Evolutionary conservation across 2,329 filamentous ascomycete species (phyloP), one percentile per base, ranked within the genome.

Genomic region (Fusarium chlamydosporum): DNA sequence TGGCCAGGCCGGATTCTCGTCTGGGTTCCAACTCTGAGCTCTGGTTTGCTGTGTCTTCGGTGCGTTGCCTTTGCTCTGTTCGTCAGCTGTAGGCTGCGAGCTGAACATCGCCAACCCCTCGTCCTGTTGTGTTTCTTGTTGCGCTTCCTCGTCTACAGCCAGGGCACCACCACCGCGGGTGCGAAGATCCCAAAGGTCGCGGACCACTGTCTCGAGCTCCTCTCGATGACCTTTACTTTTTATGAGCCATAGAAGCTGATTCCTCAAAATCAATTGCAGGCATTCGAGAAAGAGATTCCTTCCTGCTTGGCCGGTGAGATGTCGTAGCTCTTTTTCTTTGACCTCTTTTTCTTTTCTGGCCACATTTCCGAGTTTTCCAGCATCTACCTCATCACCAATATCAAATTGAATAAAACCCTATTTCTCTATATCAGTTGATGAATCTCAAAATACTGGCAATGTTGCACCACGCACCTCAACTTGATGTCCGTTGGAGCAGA

Each of bases 151-250:
- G 20, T 76, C 53, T 42, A 73, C 40, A 15, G 79, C 70, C 76
- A 79, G 45, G 78, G 82, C 34, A 67, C 82, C 71, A 78, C 75
- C 80, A 20, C 80, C 80, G 37, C 85, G 80, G 4, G 84, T 82
- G 7, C 93, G 88, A 51, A 97, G 81, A 53, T 90, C 85, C 95
- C 96, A 99, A 15, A 99, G 85, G 76, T 97, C 94, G 61, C 89
- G 88, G 7, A 96, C 89, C 11, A 97, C 84, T 9, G 82, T 89
- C 82, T 97, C 93, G 13, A 97, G 83, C 72, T 97, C 91, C 6
- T 83, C 78, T 2, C 91, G 89, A 47, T 96, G 85, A 0, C 86
- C 86, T 76, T 89, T 89, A 7, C 84, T 82, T 23, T 86, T 81
- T 15, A 97, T 82, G 31, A 98, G 82, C 84, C 91, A 94, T 74